A percentile compares a stretch with the other conserved stretches of the same genome.
Conservation (phyloP, 73 alveolate species). For the Paramecium tetraurelia region DNA sequence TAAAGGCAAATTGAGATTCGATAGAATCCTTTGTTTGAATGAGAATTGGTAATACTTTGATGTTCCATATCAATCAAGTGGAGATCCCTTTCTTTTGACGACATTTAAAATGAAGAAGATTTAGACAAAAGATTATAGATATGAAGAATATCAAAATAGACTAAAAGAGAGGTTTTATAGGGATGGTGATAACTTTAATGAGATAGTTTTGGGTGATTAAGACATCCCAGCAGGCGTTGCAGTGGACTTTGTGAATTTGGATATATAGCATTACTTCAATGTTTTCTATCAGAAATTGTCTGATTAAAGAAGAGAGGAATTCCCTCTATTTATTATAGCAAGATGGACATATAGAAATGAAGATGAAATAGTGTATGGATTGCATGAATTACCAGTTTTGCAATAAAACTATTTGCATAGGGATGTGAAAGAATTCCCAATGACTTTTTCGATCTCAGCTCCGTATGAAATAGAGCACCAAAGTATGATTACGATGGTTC, state of each 20-base stretch:
- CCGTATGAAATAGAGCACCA: neutral
- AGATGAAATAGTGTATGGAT: neutral
- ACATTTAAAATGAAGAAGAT: neutral
- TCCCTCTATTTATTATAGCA: constrained; percentile 49
- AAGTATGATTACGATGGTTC: neutral
- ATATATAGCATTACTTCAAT: constrained; percentile 30
- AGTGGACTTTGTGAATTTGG: constrained; percentile 13
- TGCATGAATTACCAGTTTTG: constrained; percentile 40
- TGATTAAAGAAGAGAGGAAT: neutral
- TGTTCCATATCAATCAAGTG: neutral
- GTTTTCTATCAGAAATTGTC: neutral
- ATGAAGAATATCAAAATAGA: neutral
- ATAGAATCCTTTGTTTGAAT: constrained; percentile 11
- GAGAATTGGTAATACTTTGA: constrained; percentile 5
- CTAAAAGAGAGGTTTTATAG: neutral
- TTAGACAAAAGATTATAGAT: neutral
- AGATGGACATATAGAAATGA: constrained; percentile 9
- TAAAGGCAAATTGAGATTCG: neutral
- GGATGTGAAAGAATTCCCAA: constrained; percentile 4
- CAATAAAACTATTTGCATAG: neutral
- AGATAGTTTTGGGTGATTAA: neutral
- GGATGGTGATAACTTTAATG: neutral
- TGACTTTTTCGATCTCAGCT: neutral
- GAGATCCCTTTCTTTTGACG: neutral
- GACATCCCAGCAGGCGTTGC: neutral